Base-by-base conservation (phyloP, 2,329 filamentous ascomycete species). In the Claviceps arundinis region DNA sequence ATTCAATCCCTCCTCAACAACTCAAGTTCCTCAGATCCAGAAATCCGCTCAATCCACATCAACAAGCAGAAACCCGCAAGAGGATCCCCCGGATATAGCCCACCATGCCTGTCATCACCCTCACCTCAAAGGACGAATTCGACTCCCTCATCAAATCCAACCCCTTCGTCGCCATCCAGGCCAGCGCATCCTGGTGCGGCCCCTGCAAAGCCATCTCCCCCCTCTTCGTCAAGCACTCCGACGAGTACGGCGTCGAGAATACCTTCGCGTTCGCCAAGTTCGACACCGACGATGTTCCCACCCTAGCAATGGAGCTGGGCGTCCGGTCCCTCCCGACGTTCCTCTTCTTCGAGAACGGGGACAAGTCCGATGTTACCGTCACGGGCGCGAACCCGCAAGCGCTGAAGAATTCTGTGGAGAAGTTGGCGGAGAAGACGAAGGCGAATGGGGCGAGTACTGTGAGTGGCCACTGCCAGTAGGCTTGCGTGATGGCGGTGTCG, bases 161-260 rank as follows among this genome's bases (percentile, higher is more conserved):
- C 47, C 73, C 69, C 47, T 76, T 73, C 65, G 75, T 80, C 56
- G 70, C 73, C 55, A 65, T 77, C 56, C 77, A 82, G 62, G 80
- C 81, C 67, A 75, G 70, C 66, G 78, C 78, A 54, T 68, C 73
- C 60, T 82, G 79, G 79, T 82, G 78, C 66, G 72, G 71, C 41
- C 79, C 78, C 30, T 82, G 79, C 75, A 78, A 77, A 65, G 68
- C 69, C 58, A 81, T 82, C 61, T 74, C 76, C 22, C 78, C 78
- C 55, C 59, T 75, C 54, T 81, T 74, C 70, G 61, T 59, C 54
- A 67, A 72, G 60, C 70, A 79, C 50, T 73, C 77, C 46, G 62
- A 62, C 47, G 57, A 58, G 37, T 57, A 61, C 56, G 56, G 62
- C 52, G 56, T 68, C 24, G 68, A 69, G 17, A 68, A 72, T 50